Percentiles rank a stretch among this genome's conserved stretches.
These are phyloP conservation scores for Aureobasidium mangrovei DNA, from an alignment of 2,329 filamentous ascomycete genomes.

Conservation along the genomic window DNA sequence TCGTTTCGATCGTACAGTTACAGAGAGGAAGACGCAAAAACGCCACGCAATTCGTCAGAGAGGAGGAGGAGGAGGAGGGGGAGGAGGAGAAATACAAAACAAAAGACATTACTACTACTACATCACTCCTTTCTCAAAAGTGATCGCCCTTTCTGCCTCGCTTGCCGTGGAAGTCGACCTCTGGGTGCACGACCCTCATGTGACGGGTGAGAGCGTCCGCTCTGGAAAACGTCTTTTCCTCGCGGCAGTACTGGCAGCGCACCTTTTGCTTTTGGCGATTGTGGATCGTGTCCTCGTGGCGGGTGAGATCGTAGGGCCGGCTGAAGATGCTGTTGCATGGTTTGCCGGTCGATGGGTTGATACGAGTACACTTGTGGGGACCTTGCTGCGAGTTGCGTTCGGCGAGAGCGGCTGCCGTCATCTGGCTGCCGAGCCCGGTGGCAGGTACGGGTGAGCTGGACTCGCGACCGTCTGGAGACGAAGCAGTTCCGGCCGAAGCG, in stretches of 20 bases:
- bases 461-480: conserved; percentile 26
- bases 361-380: conserved; percentile 83
- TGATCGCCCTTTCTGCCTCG: conserved; percentile 25
- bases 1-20: conserved; percentile 10
- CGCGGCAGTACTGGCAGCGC: conserved; percentile 81
- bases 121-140: not conserved
- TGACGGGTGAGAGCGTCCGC: conserved; percentile 91
- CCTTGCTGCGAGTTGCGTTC: conserved; percentile 78
- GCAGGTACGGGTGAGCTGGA: conserved; percentile 23
- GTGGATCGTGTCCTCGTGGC: conserved; percentile 96
- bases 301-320: conserved; percentile 87
- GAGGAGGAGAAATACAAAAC: not conserved
- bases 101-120: not conserved
- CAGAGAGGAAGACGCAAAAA: not conserved
- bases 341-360: conserved; percentile 91
- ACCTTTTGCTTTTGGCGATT: conserved; percentile 92
- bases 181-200: conserved; percentile 88
- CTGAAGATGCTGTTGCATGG: conserved; percentile 93
- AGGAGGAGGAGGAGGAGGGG: not conserved
- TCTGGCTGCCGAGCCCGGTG: conserved; percentile 27
- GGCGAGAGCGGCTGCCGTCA: conserved; percentile 48
- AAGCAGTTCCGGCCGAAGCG: conserved; percentile 24
- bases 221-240: conserved; percentile 94
- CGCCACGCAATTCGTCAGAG: not conserved
- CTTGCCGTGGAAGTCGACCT: conserved; percentile 72